Conservation (phyloP, 805 yeast genomes). For the Geotrichum ghanense region DNA sequence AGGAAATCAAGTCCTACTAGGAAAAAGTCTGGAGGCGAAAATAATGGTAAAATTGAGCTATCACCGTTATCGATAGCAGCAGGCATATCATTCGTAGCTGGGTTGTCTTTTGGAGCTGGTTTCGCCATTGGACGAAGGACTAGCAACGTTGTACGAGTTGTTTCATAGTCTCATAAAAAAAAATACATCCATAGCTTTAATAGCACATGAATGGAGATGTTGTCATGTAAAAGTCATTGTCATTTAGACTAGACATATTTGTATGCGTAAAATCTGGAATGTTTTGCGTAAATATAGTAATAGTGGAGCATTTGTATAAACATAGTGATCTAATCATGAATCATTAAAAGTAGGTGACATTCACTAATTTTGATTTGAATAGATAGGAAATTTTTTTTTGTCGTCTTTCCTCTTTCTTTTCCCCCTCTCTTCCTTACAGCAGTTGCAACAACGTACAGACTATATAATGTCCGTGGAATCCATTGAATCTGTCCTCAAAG, state of each 20-base stretch:
- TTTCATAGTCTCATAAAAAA: too few species aligned
- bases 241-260: too few species aligned
- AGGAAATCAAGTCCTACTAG: background rate
- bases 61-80: slow-evolving; percentile 3
- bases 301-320: too few species aligned
- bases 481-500: background rate
- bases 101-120: slow-evolving; percentile 2
- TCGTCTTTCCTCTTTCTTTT: background rate
- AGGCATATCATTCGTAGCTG: slow-evolving; percentile 2
- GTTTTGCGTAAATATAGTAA: background rate
- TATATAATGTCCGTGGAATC: background rate
- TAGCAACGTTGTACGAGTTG: background rate
- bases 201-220: too few species aligned
- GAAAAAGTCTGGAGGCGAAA: background rate
- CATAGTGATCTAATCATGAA: too few species aligned
- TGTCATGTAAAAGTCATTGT: too few species aligned
- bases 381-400: background rate
- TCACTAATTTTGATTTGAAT: too few species aligned
- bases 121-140: background rate
- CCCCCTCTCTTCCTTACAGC: background rate
- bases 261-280: too few species aligned
- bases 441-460: background rate
- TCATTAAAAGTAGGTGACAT: too few species aligned
- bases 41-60: background rate
- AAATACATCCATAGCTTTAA: too few species aligned